These are phyloP conservation scores for Carpinus fangiana DNA, from an alignment of 306 rosid species.

Conservation along the genomic window DNA sequence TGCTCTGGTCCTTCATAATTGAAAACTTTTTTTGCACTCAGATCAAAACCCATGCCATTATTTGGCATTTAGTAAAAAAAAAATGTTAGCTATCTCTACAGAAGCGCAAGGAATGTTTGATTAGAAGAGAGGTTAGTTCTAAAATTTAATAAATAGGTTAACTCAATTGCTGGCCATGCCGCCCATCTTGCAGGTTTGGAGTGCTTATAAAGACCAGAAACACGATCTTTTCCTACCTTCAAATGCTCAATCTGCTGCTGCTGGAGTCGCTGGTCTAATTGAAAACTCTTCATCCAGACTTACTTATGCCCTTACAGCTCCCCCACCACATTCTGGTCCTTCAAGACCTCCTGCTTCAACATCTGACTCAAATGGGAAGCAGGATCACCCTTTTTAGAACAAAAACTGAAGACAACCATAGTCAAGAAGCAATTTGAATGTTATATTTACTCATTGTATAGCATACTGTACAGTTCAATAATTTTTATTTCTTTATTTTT, in stretches of 20 bases:
- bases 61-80: background rate
- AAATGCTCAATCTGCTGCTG: conserved; percentile 97
- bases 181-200: conserved; percentile 80
- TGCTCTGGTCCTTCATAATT: background rate
- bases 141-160: background rate
- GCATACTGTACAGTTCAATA: conserved; percentile 69
- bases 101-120: background rate
- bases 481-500: background rate
- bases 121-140: background rate
- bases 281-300: conserved; percentile 90
- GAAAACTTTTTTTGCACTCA: background rate
- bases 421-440: conserved; percentile 25
- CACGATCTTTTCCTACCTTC: conserved; percentile 99
- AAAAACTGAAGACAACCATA: conserved; percentile 20
- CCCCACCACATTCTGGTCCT: conserved; percentile 59
- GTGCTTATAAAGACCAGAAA: conserved; percentile 98
- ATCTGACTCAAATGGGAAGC: conserved; percentile 53
- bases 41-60: background rate
- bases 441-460: conserved; percentile 53
- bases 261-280: conserved; percentile 95
- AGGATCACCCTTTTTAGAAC: conserved; percentile 45
- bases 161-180: conserved; percentile 1
- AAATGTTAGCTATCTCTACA: background rate
- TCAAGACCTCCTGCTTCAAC: conserved; percentile 59
- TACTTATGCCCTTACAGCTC: conserved; percentile 82